phyloP scores from a whole-genome alignment of 495 filamentous ascomycete species.

The Trichoderma asperelloides region DNA sequence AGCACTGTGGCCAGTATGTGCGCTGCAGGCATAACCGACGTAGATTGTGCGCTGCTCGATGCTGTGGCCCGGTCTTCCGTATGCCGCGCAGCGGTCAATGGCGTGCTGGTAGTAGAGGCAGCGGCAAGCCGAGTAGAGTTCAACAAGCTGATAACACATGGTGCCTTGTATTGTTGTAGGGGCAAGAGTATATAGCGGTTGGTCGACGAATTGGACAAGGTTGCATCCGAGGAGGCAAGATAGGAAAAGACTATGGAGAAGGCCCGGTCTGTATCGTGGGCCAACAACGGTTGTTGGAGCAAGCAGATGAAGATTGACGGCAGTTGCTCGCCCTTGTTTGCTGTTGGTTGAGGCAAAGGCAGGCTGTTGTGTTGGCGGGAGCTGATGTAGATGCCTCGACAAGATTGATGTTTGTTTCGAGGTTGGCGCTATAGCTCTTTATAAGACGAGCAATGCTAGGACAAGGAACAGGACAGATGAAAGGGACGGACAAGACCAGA shows the following conservation, averaged over 20 bases:
- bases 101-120: slow-evolving; percentile 80
- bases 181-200: not conserved
- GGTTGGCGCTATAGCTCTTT: not conserved
- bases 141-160: slow-evolving; percentile 73
- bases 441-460: slow-evolving; percentile 4
- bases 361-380: not conserved
- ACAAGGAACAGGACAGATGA: slow-evolving; percentile 4
- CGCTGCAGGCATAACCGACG: slow-evolving; percentile 65
- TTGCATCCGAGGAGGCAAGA: not conserved
- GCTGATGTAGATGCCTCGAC: not conserved
- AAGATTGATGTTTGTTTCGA: not conserved
- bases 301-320: not conserved
- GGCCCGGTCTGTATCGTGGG: not conserved
- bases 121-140: slow-evolving; percentile 73
- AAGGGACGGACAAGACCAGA: not conserved
- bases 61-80: slow-evolving; percentile 58
- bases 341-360: not conserved
- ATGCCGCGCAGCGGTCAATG: slow-evolving; percentile 65
- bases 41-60: slow-evolving; percentile 70
- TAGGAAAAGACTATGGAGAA: not conserved
- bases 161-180: slow-evolving; percentile 12
- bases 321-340: not conserved
- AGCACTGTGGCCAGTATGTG: slow-evolving; percentile 24
- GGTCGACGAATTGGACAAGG: not conserved
- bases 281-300: not conserved